These are phyloP conservation scores for Acanthamoeba rhysodes DNA, from an alignment of 208 protist species.

Conservation along the genomic window DNA sequence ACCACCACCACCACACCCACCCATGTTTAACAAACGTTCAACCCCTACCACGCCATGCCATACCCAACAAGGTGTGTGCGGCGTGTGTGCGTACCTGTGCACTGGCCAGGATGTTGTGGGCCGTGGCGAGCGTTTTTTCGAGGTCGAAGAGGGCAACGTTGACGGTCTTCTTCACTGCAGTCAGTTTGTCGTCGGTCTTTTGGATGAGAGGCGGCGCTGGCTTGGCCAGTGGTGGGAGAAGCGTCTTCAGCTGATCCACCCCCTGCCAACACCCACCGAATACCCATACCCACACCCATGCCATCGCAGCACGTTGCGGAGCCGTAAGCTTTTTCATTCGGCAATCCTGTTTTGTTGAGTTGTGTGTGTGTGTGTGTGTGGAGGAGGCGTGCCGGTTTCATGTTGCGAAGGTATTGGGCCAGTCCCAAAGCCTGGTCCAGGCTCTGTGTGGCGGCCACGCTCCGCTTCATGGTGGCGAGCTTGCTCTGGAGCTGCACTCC, in stretches of 20 bases:
- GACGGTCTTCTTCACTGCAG: slow-evolving; percentile 15
- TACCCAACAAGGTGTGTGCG: too few species aligned
- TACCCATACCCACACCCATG: too few species aligned
- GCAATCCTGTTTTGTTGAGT: too few species aligned
- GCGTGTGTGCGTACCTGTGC: background rate
- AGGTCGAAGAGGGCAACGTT: slow-evolving; percentile 49
- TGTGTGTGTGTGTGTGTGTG: too few species aligned
- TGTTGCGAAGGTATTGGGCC: background rate
- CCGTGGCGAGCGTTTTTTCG: background rate
- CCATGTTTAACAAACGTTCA: too few species aligned
- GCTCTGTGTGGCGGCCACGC: background rate
- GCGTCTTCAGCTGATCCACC: slow-evolving; percentile 4
- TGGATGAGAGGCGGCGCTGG: slow-evolving; percentile 32
- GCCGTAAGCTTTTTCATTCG: too few species aligned
- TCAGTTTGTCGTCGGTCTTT: slow-evolving; percentile 19
- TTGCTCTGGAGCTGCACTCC: background rate
- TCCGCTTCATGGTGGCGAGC: slow-evolving; percentile 22
- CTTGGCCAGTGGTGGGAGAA: slow-evolving; percentile 4
- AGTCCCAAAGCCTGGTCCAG: background rate
- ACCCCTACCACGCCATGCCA: too few species aligned
- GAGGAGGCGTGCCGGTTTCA: background rate
- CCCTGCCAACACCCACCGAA: background rate
- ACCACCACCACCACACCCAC: too few species aligned
- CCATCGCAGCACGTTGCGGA: too few species aligned
- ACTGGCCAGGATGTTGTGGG: background rate